Evolutionary conservation across 495 filamentous ascomycete genomes (phyloP), one percentile per base, ranked within the genome.

Genomic region (Penicillium egyptiacum): DNA sequence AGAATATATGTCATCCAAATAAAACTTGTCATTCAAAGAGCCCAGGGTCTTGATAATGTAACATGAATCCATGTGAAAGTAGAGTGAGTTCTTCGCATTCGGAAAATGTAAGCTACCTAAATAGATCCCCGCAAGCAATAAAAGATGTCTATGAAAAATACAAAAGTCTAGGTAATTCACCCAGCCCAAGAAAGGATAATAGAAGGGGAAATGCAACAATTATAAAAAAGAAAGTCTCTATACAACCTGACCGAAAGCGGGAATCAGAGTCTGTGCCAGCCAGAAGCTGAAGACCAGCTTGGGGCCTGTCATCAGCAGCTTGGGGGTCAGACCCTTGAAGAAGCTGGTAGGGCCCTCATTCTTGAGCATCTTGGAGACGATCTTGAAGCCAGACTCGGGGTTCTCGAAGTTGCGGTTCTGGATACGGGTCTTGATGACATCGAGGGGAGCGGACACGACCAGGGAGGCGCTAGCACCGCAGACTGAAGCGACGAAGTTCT

Each of bases 261-360:
- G 85, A 70, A 96, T 96, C 62, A 96, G 76, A 42, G 91, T 96
- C 79, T 96, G 92, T 56, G 92, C 94, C 63, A 99, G 83, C 94
- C 94, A 99, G 85, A 99, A 99, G 62, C 92, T 96, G 83, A 98
- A 98, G 55, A 97, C 92, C 50, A 98, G 80, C 83, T 98, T 98
- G 58, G 94, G 94, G 30, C 94, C 94, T 20, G 94, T 98, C 92
- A 98, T 98, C 65, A 98, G 80, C 60, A 98, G 83, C 85, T 99
- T 99, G 50, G 94, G 94, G 43, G 89, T 89, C 53, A 99, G 74
- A 16, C 94, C 94, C 83, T 99, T 99, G 84, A 99, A 99, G 83
- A 99, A 97, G 56, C 86, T 86, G 22, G 79, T 76, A 56, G 86
- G 61, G 10, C 94, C 94, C 75, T 99, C 94, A 57, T 95, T 82